Conservation (phyloP, 305 asterid genomes). For the Fraxinus greggii region DNA sequence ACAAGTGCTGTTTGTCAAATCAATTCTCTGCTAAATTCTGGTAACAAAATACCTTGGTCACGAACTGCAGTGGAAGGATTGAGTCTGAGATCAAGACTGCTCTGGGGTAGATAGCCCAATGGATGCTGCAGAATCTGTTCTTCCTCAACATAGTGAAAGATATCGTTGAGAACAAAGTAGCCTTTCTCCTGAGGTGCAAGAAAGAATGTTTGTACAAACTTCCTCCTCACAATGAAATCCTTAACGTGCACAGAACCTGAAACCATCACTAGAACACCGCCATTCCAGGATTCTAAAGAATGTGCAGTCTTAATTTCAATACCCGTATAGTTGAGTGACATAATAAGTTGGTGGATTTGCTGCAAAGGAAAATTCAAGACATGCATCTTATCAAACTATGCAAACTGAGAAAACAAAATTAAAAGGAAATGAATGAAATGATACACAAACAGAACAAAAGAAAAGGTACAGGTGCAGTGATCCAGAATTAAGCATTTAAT, state of each 20-base stretch:
- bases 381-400: constrained; percentile 12
- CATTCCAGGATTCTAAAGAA: constrained; percentile 90
- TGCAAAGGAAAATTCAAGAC: constrained; percentile 38
- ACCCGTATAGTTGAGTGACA: constrained; percentile 71
- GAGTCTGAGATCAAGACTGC: constrained; percentile 56
- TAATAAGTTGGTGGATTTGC: constrained; percentile 82
- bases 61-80: constrained; percentile 51
- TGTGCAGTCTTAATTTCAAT: constrained; percentile 88
- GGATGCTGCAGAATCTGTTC: constrained; percentile 73
- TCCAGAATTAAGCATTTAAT: constrained; percentile 1
- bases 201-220: constrained; percentile 87
- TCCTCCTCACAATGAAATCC: constrained; percentile 66
- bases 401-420: constrained; percentile 8
- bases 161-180: constrained; percentile 80
- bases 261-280: constrained; percentile 95
- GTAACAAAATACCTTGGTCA: constrained; percentile 62
- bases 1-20: not conserved
- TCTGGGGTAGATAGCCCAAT: constrained; percentile 59
- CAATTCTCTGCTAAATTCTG: not conserved
- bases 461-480: not conserved
- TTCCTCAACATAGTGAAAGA: constrained; percentile 83
- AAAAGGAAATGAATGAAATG: constrained; percentile 1
- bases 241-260: constrained; percentile 70
- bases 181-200: constrained; percentile 99
- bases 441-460: constrained; percentile 14